Evolutionary conservation across 129 eudicot genomes (phyloP), one percentile per base, ranked within the genome.

Genomic region (Centella asiatica): DNA sequence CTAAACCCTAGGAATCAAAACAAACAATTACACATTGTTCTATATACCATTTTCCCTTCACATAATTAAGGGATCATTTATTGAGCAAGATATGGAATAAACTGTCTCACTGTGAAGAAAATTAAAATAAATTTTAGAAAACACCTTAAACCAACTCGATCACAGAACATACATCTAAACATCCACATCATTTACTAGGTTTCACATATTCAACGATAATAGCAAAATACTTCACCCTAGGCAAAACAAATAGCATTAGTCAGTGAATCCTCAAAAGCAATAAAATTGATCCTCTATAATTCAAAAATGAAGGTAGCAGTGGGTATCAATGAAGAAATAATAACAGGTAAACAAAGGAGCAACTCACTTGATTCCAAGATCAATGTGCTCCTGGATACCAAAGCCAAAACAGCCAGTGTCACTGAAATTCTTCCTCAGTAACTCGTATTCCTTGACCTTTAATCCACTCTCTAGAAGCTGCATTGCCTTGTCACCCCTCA

Each of bases 381-480:
- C 52, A 37, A 60, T 60, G 25, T 60, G 66, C 66, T 60, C 66
- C 51, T 60, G 66, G 31, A 60, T 60, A 40, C 66, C 66, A 14
- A 60, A 60, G 32, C 66, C 66, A 60, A 60, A 60, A 17, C 66
- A 60, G 3, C 66, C 66, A 37, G 66, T 60, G 23, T 60, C 66
- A 37, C 65, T 60, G 65, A 60, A 60, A 50, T 60, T 60, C 65
- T 39, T 60, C 6, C 65, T 42, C 65, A 60, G 34, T 23, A 60
- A 44, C 50, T 60, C 66, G 11, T 60, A 60, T 15, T 60, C 66
- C 66, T 60, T 60, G 13, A 60, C 66, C 50, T 60, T 60, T 37
- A 60, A 44, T 24, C 66, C 66, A 24, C 66, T 60, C 51, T 60
- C 66, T 51, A 60, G 46, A 14, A 60, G 66, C 36, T 60, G 66